These are phyloP conservation scores for Zygoascus sp. DNA, from an alignment of 1,139 yeast genomes.

Conservation along the genomic window DNA sequence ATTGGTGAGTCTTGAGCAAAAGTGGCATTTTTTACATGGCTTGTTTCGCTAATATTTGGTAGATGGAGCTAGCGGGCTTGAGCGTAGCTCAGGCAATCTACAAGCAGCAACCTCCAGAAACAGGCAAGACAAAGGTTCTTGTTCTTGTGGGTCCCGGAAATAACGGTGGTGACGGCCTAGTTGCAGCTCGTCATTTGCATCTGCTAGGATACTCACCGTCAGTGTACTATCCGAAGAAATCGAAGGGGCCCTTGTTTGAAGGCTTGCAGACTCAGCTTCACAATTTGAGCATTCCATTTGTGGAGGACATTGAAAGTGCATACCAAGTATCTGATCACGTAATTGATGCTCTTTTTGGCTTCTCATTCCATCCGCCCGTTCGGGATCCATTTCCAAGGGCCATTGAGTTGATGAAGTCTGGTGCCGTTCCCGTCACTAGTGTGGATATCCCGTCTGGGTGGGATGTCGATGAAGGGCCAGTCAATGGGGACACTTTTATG, in stretches of 20 bases:
- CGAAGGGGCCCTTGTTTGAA: constrained; percentile 35
- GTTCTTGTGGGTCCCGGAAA: constrained; percentile 93
- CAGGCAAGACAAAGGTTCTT: constrained; percentile 44
- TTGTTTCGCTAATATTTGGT: too few relatives aligned
- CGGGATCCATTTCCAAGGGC: constrained; percentile 70
- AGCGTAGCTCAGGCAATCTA: constrained; percentile 87
- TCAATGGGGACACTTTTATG: constrained; percentile 34
- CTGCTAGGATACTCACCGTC: constrained; percentile 74
- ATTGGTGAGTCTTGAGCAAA: constrained; percentile 48
- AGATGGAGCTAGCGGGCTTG: constrained; percentile 93
- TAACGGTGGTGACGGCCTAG: constrained; percentile 95
- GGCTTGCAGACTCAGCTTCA: constrained; percentile 54
- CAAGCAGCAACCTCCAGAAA: constrained; percentile 54
- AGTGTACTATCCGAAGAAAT: constrained; percentile 44
- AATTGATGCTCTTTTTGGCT: constrained; percentile 86
- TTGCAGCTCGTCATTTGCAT: constrained; percentile 85
- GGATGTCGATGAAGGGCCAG: constrained; percentile 90
- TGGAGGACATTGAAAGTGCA: constrained; percentile 32
- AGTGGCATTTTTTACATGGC: too few relatives aligned
- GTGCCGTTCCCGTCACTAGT: constrained; percentile 55
- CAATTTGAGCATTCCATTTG: constrained; percentile 49
- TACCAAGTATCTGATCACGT: constrained; percentile 42
- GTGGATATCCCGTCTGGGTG: constrained; percentile 95
- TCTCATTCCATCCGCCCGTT: constrained; percentile 86
- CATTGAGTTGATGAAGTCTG: constrained; percentile 46